Base-by-base conservation (phyloP, 345 rosid genomes). In the Citrus hindsii region DNA sequence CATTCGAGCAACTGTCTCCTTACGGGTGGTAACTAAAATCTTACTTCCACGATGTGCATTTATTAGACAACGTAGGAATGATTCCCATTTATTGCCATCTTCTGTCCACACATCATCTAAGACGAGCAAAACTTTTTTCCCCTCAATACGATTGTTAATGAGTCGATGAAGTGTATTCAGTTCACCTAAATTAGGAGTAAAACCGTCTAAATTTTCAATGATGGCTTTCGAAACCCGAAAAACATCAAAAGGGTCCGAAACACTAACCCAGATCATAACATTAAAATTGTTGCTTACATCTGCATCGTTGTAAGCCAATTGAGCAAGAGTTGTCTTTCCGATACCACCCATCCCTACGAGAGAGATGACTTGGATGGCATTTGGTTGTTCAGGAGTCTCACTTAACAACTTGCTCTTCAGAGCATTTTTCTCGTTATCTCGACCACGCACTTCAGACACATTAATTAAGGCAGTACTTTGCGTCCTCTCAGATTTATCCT, bases 111-210 rank as follows among this genome's bases (percentile, higher is more conserved):
- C 35, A 5, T 69, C 73, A 46, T 69, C 73, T 25, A 40, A 22
- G 32, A 65, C 25, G 1, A 71, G 62, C 2, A 71, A 16, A 32
- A 71, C 7, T 2, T 37, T 73, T 6, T 58, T 6, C 0, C 53
- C 24, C 2, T 0, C 9, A 19, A 73, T 35, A 24, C 0, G 1
- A 0, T n/a, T 0, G 0, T 13, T 0, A 5, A 73, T 59, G 6
- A 0, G 1, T 24, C 0, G 2, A 0, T 35, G 18, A 3, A 35
- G 37, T 6, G 55, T 7, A 12, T 73, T 2, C 0, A 73, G 60
- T 16, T 59, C 56, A 6, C 3, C 21, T 4, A 56, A 33, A 12
- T 32, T 21, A 32, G 62, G 2, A 3, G 19, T 8, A 2, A 0
- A 0, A 22, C 2, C 3, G 2, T 19, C 19, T 2, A 71, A 42